A percentile compares a stretch with the other conserved stretches of the same genome.
These are phyloP conservation scores for Aspergillus intermedius DNA, from an alignment of 2,329 filamentous ascomycete genomes.

Conservation along the genomic window DNA sequence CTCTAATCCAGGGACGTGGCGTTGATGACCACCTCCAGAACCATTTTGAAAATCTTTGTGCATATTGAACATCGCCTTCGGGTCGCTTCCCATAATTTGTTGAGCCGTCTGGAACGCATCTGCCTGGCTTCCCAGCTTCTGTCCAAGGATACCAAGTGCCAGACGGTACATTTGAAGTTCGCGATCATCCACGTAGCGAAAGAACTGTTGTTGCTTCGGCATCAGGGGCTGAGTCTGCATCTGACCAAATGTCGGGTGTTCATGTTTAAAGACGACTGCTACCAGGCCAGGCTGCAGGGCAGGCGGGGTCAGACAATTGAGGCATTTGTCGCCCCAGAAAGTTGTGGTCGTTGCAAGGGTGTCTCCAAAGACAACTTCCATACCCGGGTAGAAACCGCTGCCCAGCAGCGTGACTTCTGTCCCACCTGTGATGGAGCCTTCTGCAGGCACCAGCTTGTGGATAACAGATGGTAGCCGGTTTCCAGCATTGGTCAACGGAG, in stretches of 20 bases:
- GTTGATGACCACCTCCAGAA: slow-evolving; percentile 37
- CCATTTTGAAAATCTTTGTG: slow-evolving; percentile 38
- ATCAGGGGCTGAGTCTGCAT: slow-evolving; percentile 37
- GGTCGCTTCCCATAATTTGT: slow-evolving; percentile 41
- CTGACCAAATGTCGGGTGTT: slow-evolving; percentile 44
- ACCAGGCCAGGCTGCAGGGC: slow-evolving; percentile 62
- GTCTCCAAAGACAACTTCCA: slow-evolving; percentile 81
- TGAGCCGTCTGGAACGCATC: slow-evolving; percentile 45
- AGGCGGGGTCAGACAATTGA: slow-evolving; percentile 72
- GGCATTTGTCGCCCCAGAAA: slow-evolving; percentile 71
- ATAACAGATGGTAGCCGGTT: slow-evolving; percentile 58
- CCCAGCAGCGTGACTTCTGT: slow-evolving; percentile 83
- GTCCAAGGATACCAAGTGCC: slow-evolving; percentile 40
- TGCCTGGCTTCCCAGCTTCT: slow-evolving; percentile 41
- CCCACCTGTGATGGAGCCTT: slow-evolving; percentile 75
- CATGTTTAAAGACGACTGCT: slow-evolving; percentile 60
- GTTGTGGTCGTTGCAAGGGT: slow-evolving; percentile 64
- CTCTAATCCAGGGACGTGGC: slow-evolving; percentile 39
- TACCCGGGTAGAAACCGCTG: slow-evolving; percentile 67
- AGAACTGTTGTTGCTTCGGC: slow-evolving; percentile 49
- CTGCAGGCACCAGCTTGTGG: slow-evolving; percentile 73
- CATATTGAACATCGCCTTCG: slow-evolving; percentile 43
- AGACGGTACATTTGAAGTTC: slow-evolving; percentile 43
- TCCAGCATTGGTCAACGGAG: slow-evolving; percentile 46
- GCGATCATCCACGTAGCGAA: slow-evolving; percentile 60